Evolutionary conservation across 2,329 filamentous ascomycete species (phyloP).

Genomic region (Aspergillus brasiliensis): DNA sequence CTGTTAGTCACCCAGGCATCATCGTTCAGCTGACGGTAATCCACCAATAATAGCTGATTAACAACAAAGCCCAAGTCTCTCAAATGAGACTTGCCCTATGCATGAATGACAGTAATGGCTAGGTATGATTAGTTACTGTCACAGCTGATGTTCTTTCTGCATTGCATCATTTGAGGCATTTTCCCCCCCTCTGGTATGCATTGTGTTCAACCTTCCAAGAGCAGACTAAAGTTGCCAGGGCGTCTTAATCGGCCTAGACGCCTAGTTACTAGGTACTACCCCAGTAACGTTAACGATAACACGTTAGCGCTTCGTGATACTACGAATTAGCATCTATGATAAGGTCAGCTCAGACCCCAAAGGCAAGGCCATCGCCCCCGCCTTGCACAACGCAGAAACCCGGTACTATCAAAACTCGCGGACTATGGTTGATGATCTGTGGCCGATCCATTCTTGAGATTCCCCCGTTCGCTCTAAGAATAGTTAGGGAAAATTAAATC

Average conservation of each 20-base stretch:
- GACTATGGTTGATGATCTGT: background rate
- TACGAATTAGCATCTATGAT: background rate
- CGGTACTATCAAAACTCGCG: conserved; percentile 1
- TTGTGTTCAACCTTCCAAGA: conserved; percentile 6
- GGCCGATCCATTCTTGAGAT: conserved; percentile 9
- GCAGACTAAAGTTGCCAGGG: background rate
- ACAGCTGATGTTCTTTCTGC: background rate
- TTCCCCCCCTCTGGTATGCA: conserved; percentile 6
- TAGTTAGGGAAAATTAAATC: conserved; percentile 1
- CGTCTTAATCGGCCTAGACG: background rate
- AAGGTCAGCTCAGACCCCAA: background rate
- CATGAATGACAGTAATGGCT: conserved; percentile 1
- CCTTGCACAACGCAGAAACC: background rate
- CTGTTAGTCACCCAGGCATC: background rate
- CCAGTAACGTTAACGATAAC: background rate
- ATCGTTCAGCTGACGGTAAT: background rate
- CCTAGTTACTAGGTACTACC: background rate
- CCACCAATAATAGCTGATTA: background rate
- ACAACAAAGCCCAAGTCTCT: background rate
- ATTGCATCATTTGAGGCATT: conserved; percentile 10
- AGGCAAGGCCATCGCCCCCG: background rate
- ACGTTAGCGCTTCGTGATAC: background rate
- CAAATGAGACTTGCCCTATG: background rate
- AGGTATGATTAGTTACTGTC: conserved; percentile 4
- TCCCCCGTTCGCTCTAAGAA: background rate